Conservation (phyloP, 2,329 filamentous ascomycete species). For the Colletotrichum brevisporum region DNA sequence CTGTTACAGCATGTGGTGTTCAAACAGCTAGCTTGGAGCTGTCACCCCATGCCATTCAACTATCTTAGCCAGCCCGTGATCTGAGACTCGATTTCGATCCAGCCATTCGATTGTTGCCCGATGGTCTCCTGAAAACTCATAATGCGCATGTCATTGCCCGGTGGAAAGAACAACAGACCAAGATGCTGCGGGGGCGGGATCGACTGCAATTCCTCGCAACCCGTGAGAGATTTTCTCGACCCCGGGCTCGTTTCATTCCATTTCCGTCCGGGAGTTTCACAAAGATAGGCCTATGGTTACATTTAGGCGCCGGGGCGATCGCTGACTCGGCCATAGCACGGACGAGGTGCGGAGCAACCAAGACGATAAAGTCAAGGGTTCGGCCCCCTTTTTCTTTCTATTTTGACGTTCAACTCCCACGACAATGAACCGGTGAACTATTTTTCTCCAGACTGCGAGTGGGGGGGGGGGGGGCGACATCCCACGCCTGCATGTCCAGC, state of each 20-base stretch:
- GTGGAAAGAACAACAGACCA: neutral
- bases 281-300: constrained; percentile 21
- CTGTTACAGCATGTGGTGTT: no score
- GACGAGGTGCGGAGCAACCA: constrained; percentile 18
- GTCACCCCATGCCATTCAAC: no score
- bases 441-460: neutral
- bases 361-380: constrained; percentile 15
- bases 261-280: constrained; percentile 29
- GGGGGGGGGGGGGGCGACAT: constrained; percentile 1
- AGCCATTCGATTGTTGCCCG: no score
- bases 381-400: constrained; percentile 32
- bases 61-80: no score
- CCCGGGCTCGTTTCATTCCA: constrained; percentile 29
- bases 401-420: constrained; percentile 30
- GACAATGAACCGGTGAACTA: constrained; percentile 5
- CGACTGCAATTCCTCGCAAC: neutral
- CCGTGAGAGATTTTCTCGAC: neutral
- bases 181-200: constrained; percentile 10
- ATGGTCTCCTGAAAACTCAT: no score
- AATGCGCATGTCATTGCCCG: no score
- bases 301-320: constrained; percentile 19
- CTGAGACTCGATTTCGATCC: no score
- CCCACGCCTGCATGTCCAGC: neutral
- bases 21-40: no score
- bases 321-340: constrained; percentile 22